Conservation (phyloP, 2,329 filamentous ascomycete genomes). For the Fusarium nygamai region DNA sequence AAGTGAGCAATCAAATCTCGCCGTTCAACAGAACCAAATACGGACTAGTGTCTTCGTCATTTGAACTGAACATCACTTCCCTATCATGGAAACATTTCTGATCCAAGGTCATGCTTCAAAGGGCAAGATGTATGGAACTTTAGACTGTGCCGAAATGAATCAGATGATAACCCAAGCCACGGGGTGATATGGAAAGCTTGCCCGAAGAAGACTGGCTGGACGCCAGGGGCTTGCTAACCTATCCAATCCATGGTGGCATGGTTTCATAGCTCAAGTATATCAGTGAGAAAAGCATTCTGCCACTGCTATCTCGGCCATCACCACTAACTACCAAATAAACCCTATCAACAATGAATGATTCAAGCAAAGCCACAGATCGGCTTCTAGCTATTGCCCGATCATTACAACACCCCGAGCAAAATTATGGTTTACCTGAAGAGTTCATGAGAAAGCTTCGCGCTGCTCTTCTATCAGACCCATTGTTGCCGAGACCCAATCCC, state of each 20-base stretch:
- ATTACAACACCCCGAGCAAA: fast-evolving
- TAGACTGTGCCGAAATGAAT: background rate
- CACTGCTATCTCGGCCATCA: background rate
- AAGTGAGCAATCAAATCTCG: background rate
- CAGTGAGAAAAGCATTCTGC: background rate
- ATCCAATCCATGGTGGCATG: background rate
- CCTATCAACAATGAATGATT: background rate
- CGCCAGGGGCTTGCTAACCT: fast-evolving
- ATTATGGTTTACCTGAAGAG: background rate
- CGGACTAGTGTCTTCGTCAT: background rate
- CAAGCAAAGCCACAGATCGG: background rate
- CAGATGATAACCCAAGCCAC: background rate
- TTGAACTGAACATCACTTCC: background rate
- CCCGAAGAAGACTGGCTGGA: background rate
- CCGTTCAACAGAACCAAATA: background rate
- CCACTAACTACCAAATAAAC: fast-evolving
- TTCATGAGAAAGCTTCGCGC: background rate
- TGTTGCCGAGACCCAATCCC: background rate
- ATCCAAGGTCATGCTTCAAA: background rate
- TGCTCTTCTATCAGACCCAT: background rate
- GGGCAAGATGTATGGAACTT: fast-evolving
- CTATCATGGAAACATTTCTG: background rate
- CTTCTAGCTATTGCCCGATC: background rate
- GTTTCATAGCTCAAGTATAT: background rate
- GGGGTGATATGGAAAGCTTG: fast-evolving